Base-by-base conservation (phyloP, 768 basidiomycete species). In the Gymnopilus dilepis region DNA sequence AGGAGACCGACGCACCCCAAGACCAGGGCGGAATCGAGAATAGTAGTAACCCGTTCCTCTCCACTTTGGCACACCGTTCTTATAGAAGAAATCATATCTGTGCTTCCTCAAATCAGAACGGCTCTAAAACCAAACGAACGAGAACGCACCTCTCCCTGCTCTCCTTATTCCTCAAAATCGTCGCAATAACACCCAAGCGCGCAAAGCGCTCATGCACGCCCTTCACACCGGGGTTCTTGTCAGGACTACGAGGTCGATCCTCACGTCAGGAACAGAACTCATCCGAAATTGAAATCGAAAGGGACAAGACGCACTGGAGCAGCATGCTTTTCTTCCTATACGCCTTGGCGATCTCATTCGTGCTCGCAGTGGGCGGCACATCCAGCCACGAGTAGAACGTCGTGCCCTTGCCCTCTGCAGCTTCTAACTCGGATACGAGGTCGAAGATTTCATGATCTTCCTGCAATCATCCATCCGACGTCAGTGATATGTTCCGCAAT, bases 361-460 rank as follows among this genome's bases (percentile, higher is more conserved):
- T 84, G 15, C 86, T 78, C 0, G 95, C 96, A 0, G 88, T 86
- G 4, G 87, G 75, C 2, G 92, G 78, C 1, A 97, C 85, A 60
- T 91, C 90, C 43, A 99, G 79, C 88, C 91, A 97, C 11, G 94
- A 93, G 78, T 99, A 99, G 78, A 99, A 99, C 0, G 88, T 92
- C n/a, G 91, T 94, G 31, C 90, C 94, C 72, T 91, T 95, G 81
- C 95, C 95, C 80, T 97, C 96, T 2, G 92, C 79, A 3, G 78
- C 79, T 74, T 96, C 89, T 21, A 98, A 73, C 19, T 84, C 91
- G 64, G 85, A 84, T 60, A 97, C 95, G 13, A 97, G 83, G 76
- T 97, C 96, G 70, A 98, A 98, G 37, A 98, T 96, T 75, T 98
- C 95, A 80, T 97, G 85, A 78, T 98, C 95, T 77, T 96, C 91